These are phyloP conservation scores for Rhizopogon rudus DNA, from an alignment of 768 basidiomycete species.

Conservation along the genomic window DNA sequence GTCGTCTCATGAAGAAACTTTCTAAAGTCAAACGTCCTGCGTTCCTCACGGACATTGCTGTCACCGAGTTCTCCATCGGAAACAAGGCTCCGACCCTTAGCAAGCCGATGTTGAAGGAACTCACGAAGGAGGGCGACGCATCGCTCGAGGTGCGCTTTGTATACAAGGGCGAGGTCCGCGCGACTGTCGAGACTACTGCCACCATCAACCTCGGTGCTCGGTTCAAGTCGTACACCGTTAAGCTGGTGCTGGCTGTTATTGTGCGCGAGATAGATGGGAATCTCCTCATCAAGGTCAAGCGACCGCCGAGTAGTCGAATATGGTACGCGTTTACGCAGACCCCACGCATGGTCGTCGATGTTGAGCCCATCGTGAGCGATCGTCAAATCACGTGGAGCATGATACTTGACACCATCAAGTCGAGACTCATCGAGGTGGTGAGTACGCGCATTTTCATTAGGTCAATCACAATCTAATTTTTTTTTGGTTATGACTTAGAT, in stretches of 20 bases:
- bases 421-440: constrained; percentile 83
- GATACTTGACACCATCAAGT: constrained; percentile 87
- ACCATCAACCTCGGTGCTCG: constrained; percentile 78
- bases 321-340: constrained; percentile 91
- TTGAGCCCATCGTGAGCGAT: constrained; percentile 93
- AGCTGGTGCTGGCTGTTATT: constrained; percentile 84
- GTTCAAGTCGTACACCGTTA: constrained; percentile 88
- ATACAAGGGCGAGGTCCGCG: constrained; percentile 85
- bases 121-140: constrained; percentile 91
- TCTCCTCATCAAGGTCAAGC: constrained; percentile 82
- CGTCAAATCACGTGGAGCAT: constrained; percentile 93
- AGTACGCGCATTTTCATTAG: constrained; percentile 24
- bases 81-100: constrained; percentile 79
- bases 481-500: constrained; percentile 51
- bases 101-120: constrained; percentile 98
- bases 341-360: constrained; percentile 83
- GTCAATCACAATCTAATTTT: constrained; percentile 49
- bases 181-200: constrained; percentile 87
- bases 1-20: constrained; percentile 88
- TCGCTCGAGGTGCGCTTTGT: constrained; percentile 79
- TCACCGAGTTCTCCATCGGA: constrained; percentile 88
- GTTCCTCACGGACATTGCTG: constrained; percentile 80
- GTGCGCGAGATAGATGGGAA: constrained; percentile 91
- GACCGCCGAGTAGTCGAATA: constrained; percentile 91
- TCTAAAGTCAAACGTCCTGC: constrained; percentile 86